These are phyloP conservation scores for Stemphylium vesicarium DNA, from an alignment of 2,329 filamentous ascomycete genomes.

Conservation along the genomic window DNA sequence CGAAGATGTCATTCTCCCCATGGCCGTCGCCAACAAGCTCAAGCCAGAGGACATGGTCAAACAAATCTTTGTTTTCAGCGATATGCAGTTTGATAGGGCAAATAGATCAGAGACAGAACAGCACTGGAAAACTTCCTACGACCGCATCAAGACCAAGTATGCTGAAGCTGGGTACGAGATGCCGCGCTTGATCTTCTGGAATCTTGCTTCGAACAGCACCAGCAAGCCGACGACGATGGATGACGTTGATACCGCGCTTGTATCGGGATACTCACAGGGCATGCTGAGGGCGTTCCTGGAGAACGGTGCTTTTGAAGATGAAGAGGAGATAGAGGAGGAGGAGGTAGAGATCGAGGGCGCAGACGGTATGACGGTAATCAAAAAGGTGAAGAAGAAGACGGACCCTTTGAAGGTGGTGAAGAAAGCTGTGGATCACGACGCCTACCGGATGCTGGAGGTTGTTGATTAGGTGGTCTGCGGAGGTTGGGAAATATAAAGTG, in stretches of 20 bases:
- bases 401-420: constrained; percentile 30
- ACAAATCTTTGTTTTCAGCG: constrained; percentile 65
- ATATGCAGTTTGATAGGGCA: constrained; percentile 65
- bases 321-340: constrained; percentile 50
- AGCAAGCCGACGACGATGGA: constrained; percentile 59
- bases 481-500: neutral
- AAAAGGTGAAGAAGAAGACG: constrained; percentile 40
- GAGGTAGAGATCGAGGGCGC: constrained; percentile 47
- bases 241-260: constrained; percentile 56
- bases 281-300: constrained; percentile 66
- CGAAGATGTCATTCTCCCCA: constrained; percentile 60
- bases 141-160: constrained; percentile 57
- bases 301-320: constrained; percentile 53
- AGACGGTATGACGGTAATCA: constrained; percentile 40
- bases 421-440: constrained; percentile 59
- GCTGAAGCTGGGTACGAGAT: constrained; percentile 61
- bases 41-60: constrained; percentile 66
- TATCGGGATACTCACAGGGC: constrained; percentile 64
- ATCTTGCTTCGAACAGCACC: constrained; percentile 57
- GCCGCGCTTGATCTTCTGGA: constrained; percentile 68
- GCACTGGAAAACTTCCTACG: constrained; percentile 56
- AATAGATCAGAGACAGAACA: constrained; percentile 3
- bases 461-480: constrained; percentile 52
- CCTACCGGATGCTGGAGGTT: constrained; percentile 63
- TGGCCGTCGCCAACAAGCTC: constrained; percentile 59